Base-by-base conservation (phyloP, 768 basidiomycete genomes). In the Russula foetens region DNA sequence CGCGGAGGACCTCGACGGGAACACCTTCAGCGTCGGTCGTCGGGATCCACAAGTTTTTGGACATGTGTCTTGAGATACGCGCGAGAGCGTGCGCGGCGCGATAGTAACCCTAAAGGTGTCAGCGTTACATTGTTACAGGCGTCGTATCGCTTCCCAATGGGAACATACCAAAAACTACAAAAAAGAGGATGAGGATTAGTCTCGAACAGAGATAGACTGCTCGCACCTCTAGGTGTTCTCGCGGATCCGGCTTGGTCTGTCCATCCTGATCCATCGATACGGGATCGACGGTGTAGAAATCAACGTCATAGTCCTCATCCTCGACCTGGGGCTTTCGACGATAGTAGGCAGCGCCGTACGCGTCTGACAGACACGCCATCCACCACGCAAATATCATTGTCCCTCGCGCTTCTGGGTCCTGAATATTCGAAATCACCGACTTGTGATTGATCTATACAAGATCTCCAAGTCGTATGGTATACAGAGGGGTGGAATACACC, bases 341-440 rank as follows among this genome's bases (percentile, higher is more conserved):
- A 74, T 92, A 91, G 72, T 92, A 93, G 33, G 84, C 84, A 31
- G 90, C 82, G 28, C 84, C 83, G 73, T 88, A 92, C 7, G 91
- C 90, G 68, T 97, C 94, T 35, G 82, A 79, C 48, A 93, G 76
- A 71, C 87, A 90, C 8, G 92, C 86, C 83, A 93, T 88, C 92
- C 93, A 95, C 88, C 92, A 94, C 1, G 92, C 87, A 69, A 92
- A 93, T 53, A 90, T 87, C 85, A 92, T 89, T 7, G 87, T 90
- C 26, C 88, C 86, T 54, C 86, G 83, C 52, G 78, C 83, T 67
- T 91, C 90, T 43, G 82, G 78, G 69, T 90, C 88, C 63, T 82
- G 79, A 64, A 90, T 88, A 60, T 78, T 82, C 11, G 81, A 78
- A 76, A 88, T 84, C 39, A 85, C 85, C 4, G 88, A 83, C 71